Evolutionary conservation across 805 yeast species (phyloP).

Genomic region (Candida ascalaphidarum): DNA sequence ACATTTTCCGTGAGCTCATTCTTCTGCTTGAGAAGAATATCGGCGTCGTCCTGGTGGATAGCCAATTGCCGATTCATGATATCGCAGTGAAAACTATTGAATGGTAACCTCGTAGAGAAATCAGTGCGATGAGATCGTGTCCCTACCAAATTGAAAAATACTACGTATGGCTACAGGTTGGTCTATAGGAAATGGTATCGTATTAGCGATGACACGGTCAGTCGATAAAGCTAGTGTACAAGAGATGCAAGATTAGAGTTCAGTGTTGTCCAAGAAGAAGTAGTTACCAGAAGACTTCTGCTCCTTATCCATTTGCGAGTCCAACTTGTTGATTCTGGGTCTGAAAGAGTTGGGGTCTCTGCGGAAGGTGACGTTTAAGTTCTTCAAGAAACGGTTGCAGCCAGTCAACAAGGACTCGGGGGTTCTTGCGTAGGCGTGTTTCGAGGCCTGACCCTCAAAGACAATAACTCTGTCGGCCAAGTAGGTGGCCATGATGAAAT

Average conservation of each 20-base stretch:
- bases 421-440: constrained; percentile 71
- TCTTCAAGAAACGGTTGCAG: constrained; percentile 94
- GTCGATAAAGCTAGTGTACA: constrained; percentile 13
- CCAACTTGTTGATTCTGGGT: constrained; percentile 97
- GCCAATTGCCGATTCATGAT: too few relatives aligned
- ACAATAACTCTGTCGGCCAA: constrained; percentile 98
- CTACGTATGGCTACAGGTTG: too few relatives aligned
- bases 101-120: too few relatives aligned
- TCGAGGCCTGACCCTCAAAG: constrained; percentile 91
- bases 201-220: too few relatives aligned
- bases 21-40: constrained; percentile 61
- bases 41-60: constrained; percentile 66
- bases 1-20: constrained; percentile 56
- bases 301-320: constrained; percentile 98
- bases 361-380: constrained; percentile 95
- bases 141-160: too few relatives aligned
- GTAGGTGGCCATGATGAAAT: constrained; percentile 99
- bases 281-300: constrained; percentile 89
- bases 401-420: constrained; percentile 96
- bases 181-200: too few relatives aligned
- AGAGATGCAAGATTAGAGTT: constrained; percentile 17
- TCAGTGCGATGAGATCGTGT: too few relatives aligned
- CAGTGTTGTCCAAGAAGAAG: constrained; percentile 80
- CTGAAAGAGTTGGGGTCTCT: constrained; percentile 98
- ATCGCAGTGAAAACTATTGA: too few relatives aligned